Evolutionary conservation across 129 eudicot genomes (phyloP), one percentile per base, ranked within the genome.

Genomic region (Sambucus nigra): DNA sequence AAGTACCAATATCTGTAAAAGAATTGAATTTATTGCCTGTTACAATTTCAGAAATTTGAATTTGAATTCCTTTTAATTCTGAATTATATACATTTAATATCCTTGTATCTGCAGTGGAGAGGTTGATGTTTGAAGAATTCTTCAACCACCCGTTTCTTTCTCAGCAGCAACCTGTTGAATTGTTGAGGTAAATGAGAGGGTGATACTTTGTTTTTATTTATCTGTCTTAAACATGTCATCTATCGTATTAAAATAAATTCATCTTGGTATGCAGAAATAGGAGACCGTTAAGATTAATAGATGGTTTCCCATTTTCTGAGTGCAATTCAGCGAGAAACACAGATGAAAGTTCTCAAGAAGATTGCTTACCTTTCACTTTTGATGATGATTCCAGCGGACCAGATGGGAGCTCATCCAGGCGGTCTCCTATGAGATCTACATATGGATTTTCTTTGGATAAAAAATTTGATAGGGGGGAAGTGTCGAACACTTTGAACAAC

Each of bases 121-220:
- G 97, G 39, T 65, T 88, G 69, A 88, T 94, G 24, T 88, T 80
- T 77, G 95, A 85, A 68, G 95, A 85, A 51, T 85, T 85, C 69
- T 85, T 85, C 44, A 80, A 76, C 62, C 95, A 85, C 63, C 89
- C 89, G 5, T 85, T 68, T 57, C 75, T 85, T 42, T 65, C 72
- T 27, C 86, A 74, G 54, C 65, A 60, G 47, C 67, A 78, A 60
- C 74, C 80, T 2, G 69, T 59, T 62, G 88, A 68, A 44, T 58
- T 62, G 25, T 66, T 59, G 25, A 69, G 94, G 94, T 80, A 64
- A 67, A 23, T 8, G 33, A 35, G 39, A 44, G 38, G 4, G 27
- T 51, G 18, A 29, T 25, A 23, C 18, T 35, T 25, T 7, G 14
- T 63, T 62, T 58, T 25, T 17, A 26, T 49, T 45, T 10, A 8